Evolutionary conservation across 257 asterid genomes (phyloP).

Genomic region (Rehmannia glutinosa): DNA sequence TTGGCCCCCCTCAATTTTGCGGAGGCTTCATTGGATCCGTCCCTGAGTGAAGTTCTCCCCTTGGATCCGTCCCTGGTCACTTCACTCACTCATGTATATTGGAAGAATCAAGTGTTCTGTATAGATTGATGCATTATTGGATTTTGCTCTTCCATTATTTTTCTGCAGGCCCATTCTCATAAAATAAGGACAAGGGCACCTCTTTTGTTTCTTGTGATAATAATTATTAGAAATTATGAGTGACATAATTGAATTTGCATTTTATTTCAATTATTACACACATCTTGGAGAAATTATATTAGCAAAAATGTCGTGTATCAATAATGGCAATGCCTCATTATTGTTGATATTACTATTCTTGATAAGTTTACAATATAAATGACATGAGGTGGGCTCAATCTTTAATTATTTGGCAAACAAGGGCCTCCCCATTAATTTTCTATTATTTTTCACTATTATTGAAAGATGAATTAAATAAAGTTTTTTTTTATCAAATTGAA

Average conservation of each 20-base stretch:
- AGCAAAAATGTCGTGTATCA: background rate
- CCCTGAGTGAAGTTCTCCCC: no score
- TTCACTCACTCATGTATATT: no score
- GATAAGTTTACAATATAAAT: background rate
- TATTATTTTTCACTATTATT: no score
- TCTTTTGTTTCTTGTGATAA: background rate
- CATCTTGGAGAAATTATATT: background rate
- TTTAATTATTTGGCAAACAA: background rate
- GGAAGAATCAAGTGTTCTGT: no score
- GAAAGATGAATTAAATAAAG: no score
- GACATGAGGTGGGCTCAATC: background rate
- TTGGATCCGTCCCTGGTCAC: no score
- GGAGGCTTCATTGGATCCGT: no score
- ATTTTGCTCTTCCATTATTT: conserved; percentile 7
- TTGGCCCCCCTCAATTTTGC: no score
- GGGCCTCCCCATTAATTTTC: no score
- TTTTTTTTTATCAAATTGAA: background rate
- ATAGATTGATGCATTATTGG: no score
- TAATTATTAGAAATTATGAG: background rate
- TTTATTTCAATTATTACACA: background rate
- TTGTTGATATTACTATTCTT: background rate
- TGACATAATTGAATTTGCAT: background rate
- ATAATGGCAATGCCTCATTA: background rate
- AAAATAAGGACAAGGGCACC: background rate
- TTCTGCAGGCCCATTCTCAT: background rate